These are phyloP conservation scores for Truncatella angustata DNA, from an alignment of 2,329 filamentous ascomycete species.

Conservation along the genomic window DNA sequence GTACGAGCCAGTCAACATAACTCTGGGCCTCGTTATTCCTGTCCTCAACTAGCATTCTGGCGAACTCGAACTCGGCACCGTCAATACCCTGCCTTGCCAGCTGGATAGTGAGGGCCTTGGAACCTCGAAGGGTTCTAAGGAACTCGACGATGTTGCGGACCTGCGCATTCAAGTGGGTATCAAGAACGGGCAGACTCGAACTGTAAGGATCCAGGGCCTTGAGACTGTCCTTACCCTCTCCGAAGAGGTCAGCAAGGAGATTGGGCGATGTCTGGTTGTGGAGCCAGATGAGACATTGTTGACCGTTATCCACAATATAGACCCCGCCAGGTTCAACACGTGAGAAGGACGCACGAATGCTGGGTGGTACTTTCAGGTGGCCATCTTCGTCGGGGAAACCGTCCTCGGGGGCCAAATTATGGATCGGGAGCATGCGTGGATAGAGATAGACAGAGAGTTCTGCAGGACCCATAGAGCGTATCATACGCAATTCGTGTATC, in stretches of 20 bases:
- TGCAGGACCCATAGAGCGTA: constrained; percentile 80
- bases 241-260: constrained; percentile 86
- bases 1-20: constrained; percentile 98
- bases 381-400: constrained; percentile 89
- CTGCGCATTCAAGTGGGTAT: constrained; percentile 93
- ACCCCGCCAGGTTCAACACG: constrained; percentile 89
- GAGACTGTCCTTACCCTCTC: constrained; percentile 67
- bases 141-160: constrained; percentile 92
- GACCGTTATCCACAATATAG: constrained; percentile 94
- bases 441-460: constrained; percentile 93
- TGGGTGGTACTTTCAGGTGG: constrained; percentile 78
- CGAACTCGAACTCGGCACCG: constrained; percentile 95
- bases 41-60: constrained; percentile 85
- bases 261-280: constrained; percentile 92
- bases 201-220: constrained; percentile 79
- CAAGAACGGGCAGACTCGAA: constrained; percentile 75
- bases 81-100: constrained; percentile 90
- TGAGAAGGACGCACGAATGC: constrained; percentile 79
- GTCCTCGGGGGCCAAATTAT: constrained; percentile 83
- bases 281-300: constrained; percentile 88
- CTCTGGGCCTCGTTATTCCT: constrained; percentile 96
- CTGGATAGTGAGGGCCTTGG: constrained; percentile 85
- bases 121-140: constrained; percentile 74
- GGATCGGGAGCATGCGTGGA: constrained; percentile 86
- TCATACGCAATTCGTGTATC: constrained; percentile 86